Evolutionary conservation across 306 rosid genomes (phyloP), one percentile per base, ranked within the genome.

Genomic region (Mucuna pruriens): DNA sequence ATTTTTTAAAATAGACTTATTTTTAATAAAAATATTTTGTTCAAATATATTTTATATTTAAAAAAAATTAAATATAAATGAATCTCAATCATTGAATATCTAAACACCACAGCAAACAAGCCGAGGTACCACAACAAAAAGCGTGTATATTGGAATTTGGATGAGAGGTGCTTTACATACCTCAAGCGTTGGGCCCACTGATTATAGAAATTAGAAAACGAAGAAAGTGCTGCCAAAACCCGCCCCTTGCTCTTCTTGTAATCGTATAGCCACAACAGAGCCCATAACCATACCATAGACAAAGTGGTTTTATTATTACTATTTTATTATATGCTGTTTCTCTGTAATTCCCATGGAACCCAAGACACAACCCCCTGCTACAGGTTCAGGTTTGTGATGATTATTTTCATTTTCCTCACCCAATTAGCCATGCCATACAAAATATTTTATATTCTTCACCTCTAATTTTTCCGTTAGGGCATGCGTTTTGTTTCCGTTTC

Each of bases 341-440:
- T 5, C 78, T 46, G 38, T 64, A 61, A 48, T 80, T 62, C 60
- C 75, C 75, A 79, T 79, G 77, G 75, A 45, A 7, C 34, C 34
- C 2, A 75, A 75, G 10, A 12, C 81, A 16, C 81, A 76, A 46
- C 48, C 73, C 39, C n/a, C n/a, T n/a, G n/a, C n/a, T n/a, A n/a
- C n/a, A n/a, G n/a, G n/a, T n/a, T 11, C 65, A 68, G 82, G 85
- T 82, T 74, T n/a, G 6, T 64, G 33, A 33, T 1, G 0, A 2
- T 16, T 67, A 0, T 1, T 48, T n/a, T 10, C 45, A 3, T 48
- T 40, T 25, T 40, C 33, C 46, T 48, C 46, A 2, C 23, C 20
- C 12, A 52, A 23, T 75, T 45, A 29, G 3, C 7, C 34, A 8
- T 54, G 2, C 10, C 31, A 19, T 48, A 1, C 55, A 71, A 2